A percentile compares a stretch with the other conserved stretches of the same genome.
Conservation (phyloP, 768 basidiomycete genomes). For the Mycena rosella region DNA sequence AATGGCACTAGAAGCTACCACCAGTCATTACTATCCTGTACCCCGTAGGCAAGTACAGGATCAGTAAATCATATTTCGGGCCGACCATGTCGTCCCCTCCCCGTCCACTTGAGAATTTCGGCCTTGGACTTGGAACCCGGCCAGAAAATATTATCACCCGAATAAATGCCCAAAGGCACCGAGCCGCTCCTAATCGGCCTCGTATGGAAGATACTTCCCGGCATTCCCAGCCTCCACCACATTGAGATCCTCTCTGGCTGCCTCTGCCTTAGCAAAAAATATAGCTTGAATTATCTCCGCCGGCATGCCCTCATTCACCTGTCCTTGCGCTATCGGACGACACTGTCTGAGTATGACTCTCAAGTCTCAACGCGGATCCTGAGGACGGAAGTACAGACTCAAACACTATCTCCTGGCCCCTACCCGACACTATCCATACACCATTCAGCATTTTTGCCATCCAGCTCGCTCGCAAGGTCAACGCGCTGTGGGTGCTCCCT, state of each 20-base stretch:
- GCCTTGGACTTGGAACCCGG: no score
- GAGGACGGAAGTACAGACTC: background rate
- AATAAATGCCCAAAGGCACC: background rate
- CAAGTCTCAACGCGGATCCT: background rate
- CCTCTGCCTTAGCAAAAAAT: conserved; percentile 29
- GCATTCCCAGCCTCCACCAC: no score
- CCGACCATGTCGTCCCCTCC: no score
- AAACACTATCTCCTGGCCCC: no score
- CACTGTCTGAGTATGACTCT: background rate
- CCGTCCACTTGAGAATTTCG: no score
- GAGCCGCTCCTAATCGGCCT: background rate
- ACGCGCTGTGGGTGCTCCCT: conserved; percentile 15
- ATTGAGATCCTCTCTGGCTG: no score
- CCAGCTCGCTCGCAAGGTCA: conserved; percentile 13
- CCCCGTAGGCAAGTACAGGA: no score
- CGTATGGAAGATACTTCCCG: no score
- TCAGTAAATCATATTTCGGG: no score
- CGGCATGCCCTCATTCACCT: conserved; percentile 18
- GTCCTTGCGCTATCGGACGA: background rate
- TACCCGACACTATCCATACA: no score
- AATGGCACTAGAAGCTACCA: no score
- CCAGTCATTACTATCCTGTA: no score
- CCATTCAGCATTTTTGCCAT: background rate
- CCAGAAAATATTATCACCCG: background rate
- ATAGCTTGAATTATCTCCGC: conserved; percentile 11